A percentile compares a stretch with the other conserved stretches of the same genome.
These are phyloP conservation scores for Albatrellus sp. DNA, from an alignment of 1,284 basidiomycete species.

Conservation along the genomic window DNA sequence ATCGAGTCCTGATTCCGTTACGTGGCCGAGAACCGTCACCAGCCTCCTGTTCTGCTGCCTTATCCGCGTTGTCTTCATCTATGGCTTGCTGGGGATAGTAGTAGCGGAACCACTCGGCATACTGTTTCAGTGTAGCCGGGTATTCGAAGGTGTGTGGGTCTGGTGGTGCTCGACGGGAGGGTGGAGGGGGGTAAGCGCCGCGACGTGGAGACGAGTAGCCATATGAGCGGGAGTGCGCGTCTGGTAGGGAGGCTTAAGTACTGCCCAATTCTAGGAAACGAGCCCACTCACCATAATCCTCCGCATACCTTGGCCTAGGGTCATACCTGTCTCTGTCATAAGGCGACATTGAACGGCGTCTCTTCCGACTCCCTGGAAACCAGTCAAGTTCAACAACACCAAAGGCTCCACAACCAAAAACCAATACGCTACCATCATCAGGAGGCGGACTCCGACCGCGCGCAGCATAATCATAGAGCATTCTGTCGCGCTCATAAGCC, in stretches of 20 bases:
- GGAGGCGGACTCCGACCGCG: background rate
- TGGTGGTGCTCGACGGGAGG: constrained; percentile 46
- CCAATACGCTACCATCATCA: constrained; percentile 11
- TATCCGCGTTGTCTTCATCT: constrained; percentile 71
- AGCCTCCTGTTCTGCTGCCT: constrained; percentile 69
- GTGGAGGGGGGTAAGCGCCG: constrained; percentile 26
- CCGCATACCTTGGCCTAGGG: constrained; percentile 65
- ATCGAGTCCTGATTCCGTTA: constrained; percentile 67
- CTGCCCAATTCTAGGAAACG: constrained; percentile 6
- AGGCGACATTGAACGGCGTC: constrained; percentile 79
- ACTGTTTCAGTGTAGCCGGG: constrained; percentile 72
- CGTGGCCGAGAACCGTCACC: constrained; percentile 68
- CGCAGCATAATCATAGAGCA: constrained; percentile 35
- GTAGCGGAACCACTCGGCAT: constrained; percentile 83
- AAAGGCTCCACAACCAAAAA: too few relatives aligned
- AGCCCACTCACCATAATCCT: constrained; percentile 57
- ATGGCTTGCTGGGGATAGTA: constrained; percentile 64
- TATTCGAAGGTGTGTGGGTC: constrained; percentile 80
- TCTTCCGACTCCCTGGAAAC: constrained; percentile 50
- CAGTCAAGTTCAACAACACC: background rate
- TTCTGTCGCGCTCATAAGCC: constrained; percentile 59
- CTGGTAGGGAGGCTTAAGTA: constrained; percentile 21
- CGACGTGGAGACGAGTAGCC: constrained; percentile 54
- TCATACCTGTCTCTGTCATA: constrained; percentile 71
- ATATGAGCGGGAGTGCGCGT: constrained; percentile 51